Conservation (phyloP, 352 stramenopile genomes). For the Peronospora farinosa region DNA sequence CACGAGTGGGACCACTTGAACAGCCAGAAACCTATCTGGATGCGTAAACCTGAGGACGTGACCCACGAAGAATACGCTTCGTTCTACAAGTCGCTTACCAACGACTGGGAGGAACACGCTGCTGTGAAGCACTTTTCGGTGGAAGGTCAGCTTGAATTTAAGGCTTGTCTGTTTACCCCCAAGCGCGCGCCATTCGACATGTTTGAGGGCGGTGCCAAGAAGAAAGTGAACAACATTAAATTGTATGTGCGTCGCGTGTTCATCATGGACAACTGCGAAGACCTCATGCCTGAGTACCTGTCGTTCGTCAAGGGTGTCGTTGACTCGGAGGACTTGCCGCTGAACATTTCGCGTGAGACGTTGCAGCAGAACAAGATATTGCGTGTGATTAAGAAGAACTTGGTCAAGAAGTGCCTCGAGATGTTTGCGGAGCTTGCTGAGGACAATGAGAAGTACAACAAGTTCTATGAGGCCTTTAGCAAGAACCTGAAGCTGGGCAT, state of each 20-base stretch:
- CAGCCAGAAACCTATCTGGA: slow-evolving; percentile 99
- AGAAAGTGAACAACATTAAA: slow-evolving; percentile 99
- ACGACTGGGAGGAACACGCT: slow-evolving; percentile 98
- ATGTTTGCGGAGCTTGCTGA: slow-evolving; percentile 99
- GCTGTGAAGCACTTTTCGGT: slow-evolving; percentile 99
- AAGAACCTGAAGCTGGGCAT: slow-evolving; percentile 99
- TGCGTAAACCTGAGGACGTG: slow-evolving; percentile 98
- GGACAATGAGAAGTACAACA: slow-evolving; percentile 96
- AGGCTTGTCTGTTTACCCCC: slow-evolving; percentile 95
- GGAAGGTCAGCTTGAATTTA: slow-evolving; percentile 99
- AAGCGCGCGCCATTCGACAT: slow-evolving; percentile 99
- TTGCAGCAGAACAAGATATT: slow-evolving; percentile 99
- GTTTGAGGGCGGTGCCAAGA: slow-evolving; percentile 98
- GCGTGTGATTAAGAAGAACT: slow-evolving; percentile 99
- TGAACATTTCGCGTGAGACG: slow-evolving; percentile 99
- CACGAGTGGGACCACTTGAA: slow-evolving; percentile 99
- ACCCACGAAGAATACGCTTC: slow-evolving; percentile 98
- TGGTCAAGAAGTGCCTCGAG: slow-evolving; percentile 99
- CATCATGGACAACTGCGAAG: slow-evolving; percentile 99
- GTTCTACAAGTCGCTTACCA: slow-evolving; percentile 99
- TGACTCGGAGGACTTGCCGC: slow-evolving; percentile 98
- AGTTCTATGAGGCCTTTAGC: slow-evolving; percentile 99
- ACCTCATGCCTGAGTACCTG: slow-evolving; percentile 99
- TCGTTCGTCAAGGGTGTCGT: slow-evolving; percentile 99
- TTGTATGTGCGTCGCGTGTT: slow-evolving; percentile 99